A percentile compares a stretch with the other conserved stretches of the same genome.
Conservation (phyloP, 306 rosid genomes). For the Casuarina equisetifolia region DNA sequence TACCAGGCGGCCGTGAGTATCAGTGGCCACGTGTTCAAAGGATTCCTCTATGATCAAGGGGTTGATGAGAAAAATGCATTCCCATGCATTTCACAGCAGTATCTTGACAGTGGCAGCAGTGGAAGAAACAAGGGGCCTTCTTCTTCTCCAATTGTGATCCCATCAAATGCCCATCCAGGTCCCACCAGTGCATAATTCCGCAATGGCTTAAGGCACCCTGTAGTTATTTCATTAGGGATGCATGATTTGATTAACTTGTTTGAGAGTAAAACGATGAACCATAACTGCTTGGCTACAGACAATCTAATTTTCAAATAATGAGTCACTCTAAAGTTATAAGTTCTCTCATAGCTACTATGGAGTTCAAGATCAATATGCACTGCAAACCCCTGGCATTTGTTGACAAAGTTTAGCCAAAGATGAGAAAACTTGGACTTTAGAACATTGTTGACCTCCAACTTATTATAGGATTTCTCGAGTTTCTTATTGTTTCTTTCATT, state of each 20-base stretch:
- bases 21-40: slow-evolving; percentile 76
- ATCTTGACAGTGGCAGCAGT: slow-evolving; percentile 51
- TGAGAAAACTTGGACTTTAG: background rate
- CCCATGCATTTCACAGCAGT: slow-evolving; percentile 51
- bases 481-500: background rate
- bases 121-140: slow-evolving; percentile 54
- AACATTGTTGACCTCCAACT: background rate
- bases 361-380: background rate
- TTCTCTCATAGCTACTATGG: background rate
- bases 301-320: background rate
- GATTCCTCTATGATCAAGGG: slow-evolving; percentile 87
- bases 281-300: background rate
- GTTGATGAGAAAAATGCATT: slow-evolving; percentile 41
- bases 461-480: background rate
- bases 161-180: slow-evolving; percentile 45
- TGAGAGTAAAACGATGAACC: background rate
- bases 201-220: background rate
- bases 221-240: background rate
- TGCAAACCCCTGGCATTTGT: background rate
- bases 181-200: slow-evolving; percentile 44
- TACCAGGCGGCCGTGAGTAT: slow-evolving; percentile 74
- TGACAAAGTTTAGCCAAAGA: background rate
- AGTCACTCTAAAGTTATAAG: background rate
- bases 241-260: background rate
- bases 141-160: slow-evolving; percentile 48